Evolutionary conservation across 2,329 filamentous ascomycete species (phyloP), one percentile per base, ranked within the genome.

Genomic region (Cryphonectria naterciae): DNA sequence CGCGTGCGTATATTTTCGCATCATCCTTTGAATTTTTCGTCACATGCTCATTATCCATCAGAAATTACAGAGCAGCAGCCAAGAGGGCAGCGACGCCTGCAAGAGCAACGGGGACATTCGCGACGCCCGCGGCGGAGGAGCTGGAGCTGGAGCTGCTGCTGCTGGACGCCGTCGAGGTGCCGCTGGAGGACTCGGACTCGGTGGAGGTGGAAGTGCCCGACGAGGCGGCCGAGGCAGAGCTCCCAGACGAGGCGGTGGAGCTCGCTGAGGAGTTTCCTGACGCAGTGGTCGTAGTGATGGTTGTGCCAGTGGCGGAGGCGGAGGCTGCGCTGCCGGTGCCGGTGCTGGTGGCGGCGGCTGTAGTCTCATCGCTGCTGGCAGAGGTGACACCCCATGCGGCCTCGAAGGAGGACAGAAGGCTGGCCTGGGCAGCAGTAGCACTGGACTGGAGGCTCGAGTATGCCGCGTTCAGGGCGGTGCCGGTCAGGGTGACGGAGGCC

Each of bases 51-150:
- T 39, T 25, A 19, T 41, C 15, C 5, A 32, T 17, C 52, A 8
- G 15, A 6, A 28, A 39, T 52, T 68, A 68, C 60, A 68, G 35
- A 56, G 67, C 67, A 68, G 67, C 67, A 56, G 60, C 67, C 46
- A 68, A 43, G 8, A 68, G 58, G 22, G 58, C 67, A 35, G 46
- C 25, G 11, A 68, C n/a, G n/a, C 67, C 67, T 15, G 67, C 67
- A 8, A 68, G 37, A 28, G 46, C n/a, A 13, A n/a, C 41, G n/a
- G 60, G 56, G 32, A 17, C 60, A 19, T 28, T n/a, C 28, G 32
- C 15, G 11, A n/a, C 60, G 25, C 41, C 67, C n/a, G 54, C 67
- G 35, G 56, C 67, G 43, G 66, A 68, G 19, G 67, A 46, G 67
- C 67, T 58, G 7, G 66, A 64, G 39, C 61, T 61, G n/a, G 65